Percentiles rank a stretch among this genome's conserved stretches.
These are phyloP conservation scores for Remersonia thermophila DNA, from an alignment of 2,329 filamentous ascomycete genomes.

Conservation along the genomic window DNA sequence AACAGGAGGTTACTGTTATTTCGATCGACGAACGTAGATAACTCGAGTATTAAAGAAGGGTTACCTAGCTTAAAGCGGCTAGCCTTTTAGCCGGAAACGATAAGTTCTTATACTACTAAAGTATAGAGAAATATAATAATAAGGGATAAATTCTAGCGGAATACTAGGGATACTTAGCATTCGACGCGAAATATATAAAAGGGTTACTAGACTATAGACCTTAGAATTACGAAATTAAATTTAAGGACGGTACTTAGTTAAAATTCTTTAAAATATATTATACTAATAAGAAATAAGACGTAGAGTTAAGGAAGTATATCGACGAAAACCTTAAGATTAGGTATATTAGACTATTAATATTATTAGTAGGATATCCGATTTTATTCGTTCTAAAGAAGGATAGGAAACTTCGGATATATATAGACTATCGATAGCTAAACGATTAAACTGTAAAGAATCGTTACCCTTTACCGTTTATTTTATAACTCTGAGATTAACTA, in stretches of 20 bases:
- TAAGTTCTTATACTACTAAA: too few relatives aligned
- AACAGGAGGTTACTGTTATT: too few relatives aligned
- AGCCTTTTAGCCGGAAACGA: too few relatives aligned
- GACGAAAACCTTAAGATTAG: slow-evolving; percentile 5
- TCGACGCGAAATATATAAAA: slow-evolving; percentile 1
- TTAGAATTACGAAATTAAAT: neutral
- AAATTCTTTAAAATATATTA: slow-evolving; percentile 2
- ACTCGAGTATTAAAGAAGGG: too few relatives aligned
- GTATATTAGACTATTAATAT: slow-evolving; percentile 5
- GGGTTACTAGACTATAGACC: neutral
- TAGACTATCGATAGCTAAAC: slow-evolving; percentile 4
- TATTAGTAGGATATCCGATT: slow-evolving; percentile 3
- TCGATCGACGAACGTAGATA: too few relatives aligned
- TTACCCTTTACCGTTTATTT: slow-evolving; percentile 2
- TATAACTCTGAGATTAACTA: neutral
- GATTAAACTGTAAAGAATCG: slow-evolving; percentile 1
- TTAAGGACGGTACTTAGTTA: slow-evolving; percentile 1
- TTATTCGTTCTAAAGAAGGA: slow-evolving; percentile 2
- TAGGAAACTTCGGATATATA: slow-evolving; percentile 1
- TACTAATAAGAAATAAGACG: neutral
- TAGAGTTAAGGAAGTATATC: slow-evolving; percentile 1
- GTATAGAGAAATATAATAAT: too few relatives aligned
- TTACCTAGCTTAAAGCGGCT: too few relatives aligned
- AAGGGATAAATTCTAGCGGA: neutral
- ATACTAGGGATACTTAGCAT: neutral